A percentile compares a stretch with the other conserved stretches of the same genome.
Evolutionary conservation across 352 stramenopile genomes (phyloP).

Genomic region (Pythium aristosporum): DNA sequence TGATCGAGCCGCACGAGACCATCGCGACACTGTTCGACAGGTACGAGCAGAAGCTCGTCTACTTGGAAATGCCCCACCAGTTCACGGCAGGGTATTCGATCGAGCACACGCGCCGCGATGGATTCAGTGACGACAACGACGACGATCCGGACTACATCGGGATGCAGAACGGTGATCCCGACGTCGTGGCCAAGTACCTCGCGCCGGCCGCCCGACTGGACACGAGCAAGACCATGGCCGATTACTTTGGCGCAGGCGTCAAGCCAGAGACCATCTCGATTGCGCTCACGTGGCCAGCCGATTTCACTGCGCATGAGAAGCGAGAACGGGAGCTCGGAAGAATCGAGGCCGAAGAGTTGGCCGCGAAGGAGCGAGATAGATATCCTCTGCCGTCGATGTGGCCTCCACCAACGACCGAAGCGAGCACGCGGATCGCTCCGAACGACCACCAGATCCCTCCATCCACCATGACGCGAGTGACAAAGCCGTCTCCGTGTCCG

Average conservation of each 20-base stretch:
- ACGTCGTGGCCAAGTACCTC: slow-evolving; percentile 1
- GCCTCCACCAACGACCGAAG: too few relatives aligned
- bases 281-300: too few relatives aligned
- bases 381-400: too few relatives aligned
- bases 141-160: not conserved
- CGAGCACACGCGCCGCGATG: not conserved
- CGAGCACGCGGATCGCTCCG: too few relatives aligned
- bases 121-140: not conserved
- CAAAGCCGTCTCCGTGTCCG: too few relatives aligned
- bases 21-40: not conserved
- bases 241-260: not conserved
- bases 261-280: too few relatives aligned
- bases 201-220: not conserved
- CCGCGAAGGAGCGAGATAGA: too few relatives aligned
- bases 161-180: not conserved
- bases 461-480: too few relatives aligned
- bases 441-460: too few relatives aligned
- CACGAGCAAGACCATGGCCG: not conserved
- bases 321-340: too few relatives aligned
- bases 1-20: not conserved
- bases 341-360: too few relatives aligned
- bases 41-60: not conserved
- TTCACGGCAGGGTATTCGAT: slow-evolving; percentile 1
- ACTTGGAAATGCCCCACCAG: not conserved
- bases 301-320: too few relatives aligned